Evolutionary conservation across 2,329 filamentous ascomycete genomes (phyloP), one percentile per base, ranked within the genome.

Genomic region (Diplodia sapinea): DNA sequence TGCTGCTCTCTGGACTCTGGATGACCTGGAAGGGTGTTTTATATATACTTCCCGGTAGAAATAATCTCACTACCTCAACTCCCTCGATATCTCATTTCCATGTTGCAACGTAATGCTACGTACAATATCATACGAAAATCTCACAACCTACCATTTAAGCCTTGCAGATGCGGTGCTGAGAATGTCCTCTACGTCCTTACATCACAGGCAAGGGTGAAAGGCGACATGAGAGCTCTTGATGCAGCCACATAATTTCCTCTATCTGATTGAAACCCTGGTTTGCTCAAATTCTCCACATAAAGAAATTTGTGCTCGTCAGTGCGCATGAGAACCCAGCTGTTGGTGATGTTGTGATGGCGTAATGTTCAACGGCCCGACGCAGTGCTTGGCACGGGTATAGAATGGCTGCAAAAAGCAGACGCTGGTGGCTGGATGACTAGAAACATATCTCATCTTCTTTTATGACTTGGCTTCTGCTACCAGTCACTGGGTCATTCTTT

Each of bases 141-240:
- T 51, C 2, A 51, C 49, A 23, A 51, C n/a, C 49, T 51, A 51
- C 49, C 20, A 26, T 12, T 51, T 26, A 26, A 51, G 49, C 49
- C 20, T 51, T 51, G 12, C 49, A 26, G 49, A 8, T 51, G 23
- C 49, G 7, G 49, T 51, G 49, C 12, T 51, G 20, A 51, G n/a
- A 51, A 26, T 51, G 49, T 13, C 20, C 20, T 51, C 49, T 51
- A 51, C 49, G 49, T 51, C 20, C 49, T 51, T 51, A 26, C 49
- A 51, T 51, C 12, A 51, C 20, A 26, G 12, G 49, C 23, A 51
- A 51, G 49, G 49, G 49, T 51, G 7, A 20, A 20, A 11, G 4
- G 49, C 49, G 49, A 51, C 4, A 51, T 51, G 11, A 51, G n/a
- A 26, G 49, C 49, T 26, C 49, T 26, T 51, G 8, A 51, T 11